Evolutionary conservation across 352 stramenopile genomes (phyloP), one percentile per base, ranked within the genome.

Genomic region (Phytophthora meadii): DNA sequence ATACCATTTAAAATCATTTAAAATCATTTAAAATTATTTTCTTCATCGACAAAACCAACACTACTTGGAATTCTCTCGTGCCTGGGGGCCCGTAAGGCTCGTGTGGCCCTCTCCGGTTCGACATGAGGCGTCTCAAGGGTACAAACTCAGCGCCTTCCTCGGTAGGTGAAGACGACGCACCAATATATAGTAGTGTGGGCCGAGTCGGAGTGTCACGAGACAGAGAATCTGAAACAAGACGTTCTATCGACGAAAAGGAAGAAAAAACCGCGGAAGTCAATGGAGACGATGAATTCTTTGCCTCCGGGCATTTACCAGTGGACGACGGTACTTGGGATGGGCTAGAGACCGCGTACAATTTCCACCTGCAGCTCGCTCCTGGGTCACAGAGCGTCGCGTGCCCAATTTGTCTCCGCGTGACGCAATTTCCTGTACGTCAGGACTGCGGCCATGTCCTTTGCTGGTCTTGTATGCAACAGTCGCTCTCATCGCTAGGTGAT

Each of bases 361-460:
- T 74, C n/a, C 69, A 76, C 44, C 39, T 73, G 53, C 74, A 81
- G 59, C 70, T 80, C 7, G 60, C 47, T 2, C 30, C 64, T 5
- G 37, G 42, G n/a, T 11, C 24, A 22, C 32, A 54, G 34, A 51
- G 32, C 17, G 68, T 76, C 48, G 49, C 70, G 47, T 88, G 79
- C 6, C 77, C 79, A 36, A 79, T 88, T 48, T 88, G 77, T 39
- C 70, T 88, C 17, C 72, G 65, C 7, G 25, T 68, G 17, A 74
- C 64, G 34, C 74, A 82, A 61, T 57, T 73, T 17, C 72, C 79
- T 14, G 59, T 80, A 40, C 79, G 65, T 4, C 79, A 88, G 50
- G 62, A 77, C n/a, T 88, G 79, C 42, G 79, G 79, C 12, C 79
- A 88, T 48, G 74, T 79, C 8, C 66, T 88, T 30, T 88, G 79